Evolutionary conservation across 176 grass and related monocot genomes (phyloP).

Genomic region (Cenchrus americanus): DNA sequence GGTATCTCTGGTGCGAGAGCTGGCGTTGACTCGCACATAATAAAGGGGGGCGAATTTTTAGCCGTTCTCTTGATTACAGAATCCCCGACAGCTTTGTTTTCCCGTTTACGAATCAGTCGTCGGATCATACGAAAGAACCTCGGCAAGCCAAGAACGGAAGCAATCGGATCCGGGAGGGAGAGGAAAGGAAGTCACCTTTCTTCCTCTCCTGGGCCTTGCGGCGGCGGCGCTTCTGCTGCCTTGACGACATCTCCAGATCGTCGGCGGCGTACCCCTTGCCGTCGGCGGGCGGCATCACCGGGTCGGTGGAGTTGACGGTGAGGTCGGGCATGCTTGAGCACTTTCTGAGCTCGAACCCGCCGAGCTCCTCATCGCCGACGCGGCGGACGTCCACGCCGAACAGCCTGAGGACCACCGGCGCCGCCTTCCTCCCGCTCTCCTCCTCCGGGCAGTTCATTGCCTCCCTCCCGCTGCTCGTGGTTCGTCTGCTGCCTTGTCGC

Average conservation of each 20-base stretch:
- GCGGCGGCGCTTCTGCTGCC: conserved; percentile 56
- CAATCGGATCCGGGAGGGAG: neutral
- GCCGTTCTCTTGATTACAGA: neutral
- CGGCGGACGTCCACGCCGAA: conserved; percentile 12
- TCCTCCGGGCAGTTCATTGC: neutral
- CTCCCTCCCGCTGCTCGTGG: neutral
- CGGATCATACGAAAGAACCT: neutral
- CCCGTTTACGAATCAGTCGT: neutral
- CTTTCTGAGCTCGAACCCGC: conserved; percentile 25
- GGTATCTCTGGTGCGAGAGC: neutral
- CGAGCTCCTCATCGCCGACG: neutral
- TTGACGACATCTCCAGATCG: conserved; percentile 46
- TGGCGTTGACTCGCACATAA: neutral
- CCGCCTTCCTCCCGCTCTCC: neutral
- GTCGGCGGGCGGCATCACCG: neutral
- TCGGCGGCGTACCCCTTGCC: conserved; percentile 61
- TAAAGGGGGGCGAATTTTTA: neutral
- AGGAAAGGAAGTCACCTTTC: conserved; percentile 51
- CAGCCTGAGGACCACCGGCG: conserved; percentile 22
- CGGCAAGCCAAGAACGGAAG: too few relatives aligned
- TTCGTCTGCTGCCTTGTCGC: neutral
- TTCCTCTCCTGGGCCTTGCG: conserved; percentile 70
- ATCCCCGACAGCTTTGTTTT: neutral
- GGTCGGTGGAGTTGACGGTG: neutral
- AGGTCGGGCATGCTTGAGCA: conserved; percentile 50